Percentiles rank a stretch among this genome's conserved stretches.
These are phyloP conservation scores for Blastosporella zonata DNA, from an alignment of 1,284 basidiomycete genomes.

Conservation along the genomic window DNA sequence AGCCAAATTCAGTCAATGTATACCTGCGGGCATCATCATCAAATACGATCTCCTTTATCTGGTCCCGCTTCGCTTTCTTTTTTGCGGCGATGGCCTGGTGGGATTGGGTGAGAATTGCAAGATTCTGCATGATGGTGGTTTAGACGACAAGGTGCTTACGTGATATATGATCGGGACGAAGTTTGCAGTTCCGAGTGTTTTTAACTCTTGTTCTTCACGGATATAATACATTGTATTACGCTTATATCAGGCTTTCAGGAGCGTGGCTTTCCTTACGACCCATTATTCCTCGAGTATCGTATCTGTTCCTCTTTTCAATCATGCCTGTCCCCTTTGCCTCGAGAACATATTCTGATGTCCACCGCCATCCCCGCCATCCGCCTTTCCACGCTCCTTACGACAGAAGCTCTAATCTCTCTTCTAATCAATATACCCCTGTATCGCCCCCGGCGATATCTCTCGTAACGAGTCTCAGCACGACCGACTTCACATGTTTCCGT, in stretches of 20 bases:
- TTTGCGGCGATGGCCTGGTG: slow-evolving; percentile 62
- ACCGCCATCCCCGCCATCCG: slow-evolving; percentile 8
- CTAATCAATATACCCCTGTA: slow-evolving; percentile 17
- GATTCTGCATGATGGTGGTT: slow-evolving; percentile 28
- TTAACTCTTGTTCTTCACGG: slow-evolving; percentile 7
- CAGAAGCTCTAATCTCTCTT: slow-evolving; percentile 17
- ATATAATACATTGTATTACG: slow-evolving; percentile 11
- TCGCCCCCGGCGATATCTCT: slow-evolving; percentile 25
- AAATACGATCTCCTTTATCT: slow-evolving; percentile 71
- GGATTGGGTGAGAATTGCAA: slow-evolving; percentile 55
- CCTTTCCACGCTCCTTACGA: slow-evolving; percentile 34
- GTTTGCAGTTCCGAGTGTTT: too few species aligned
- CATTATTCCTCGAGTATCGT: slow-evolving; percentile 7
- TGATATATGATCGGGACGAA: slow-evolving; percentile 23
- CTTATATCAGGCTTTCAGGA: slow-evolving; percentile 14
- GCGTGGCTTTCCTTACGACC: slow-evolving; percentile 2
- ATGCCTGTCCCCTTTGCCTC: slow-evolving; percentile 9
- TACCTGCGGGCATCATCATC: slow-evolving; percentile 76
- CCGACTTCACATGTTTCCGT: slow-evolving; percentile 31
- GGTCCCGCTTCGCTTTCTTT: slow-evolving; percentile 50
- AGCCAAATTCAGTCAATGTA: slow-evolving; percentile 18
- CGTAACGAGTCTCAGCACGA: slow-evolving; percentile 12
- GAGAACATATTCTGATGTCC: slow-evolving; percentile 12
- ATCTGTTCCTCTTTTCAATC: slow-evolving; percentile 5
- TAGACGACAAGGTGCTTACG: slow-evolving; percentile 17